Evolutionary conservation across 768 basidiomycete genomes (phyloP).

Genomic region (button mushroom (Agaricus bisporus)): DNA sequence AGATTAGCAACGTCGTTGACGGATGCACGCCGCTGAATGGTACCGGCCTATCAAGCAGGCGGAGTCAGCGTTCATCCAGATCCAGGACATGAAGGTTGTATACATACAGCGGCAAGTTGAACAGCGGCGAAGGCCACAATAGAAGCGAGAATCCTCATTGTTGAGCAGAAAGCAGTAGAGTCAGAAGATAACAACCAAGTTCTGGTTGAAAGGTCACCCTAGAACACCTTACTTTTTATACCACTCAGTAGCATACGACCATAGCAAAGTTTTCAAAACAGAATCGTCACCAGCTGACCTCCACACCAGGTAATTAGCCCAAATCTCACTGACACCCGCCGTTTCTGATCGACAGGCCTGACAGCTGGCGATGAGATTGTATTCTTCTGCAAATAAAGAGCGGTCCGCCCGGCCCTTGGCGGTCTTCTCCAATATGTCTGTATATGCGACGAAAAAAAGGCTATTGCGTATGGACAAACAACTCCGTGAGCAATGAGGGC

Average conservation of each 20-base stretch:
- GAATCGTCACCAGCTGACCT: background rate
- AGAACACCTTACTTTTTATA: constrained; percentile 5
- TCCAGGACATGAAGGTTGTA: background rate
- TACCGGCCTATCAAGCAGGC: background rate
- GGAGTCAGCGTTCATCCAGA: background rate
- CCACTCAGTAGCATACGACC: background rate
- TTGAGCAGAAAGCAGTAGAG: background rate
- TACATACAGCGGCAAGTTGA: constrained; percentile 22
- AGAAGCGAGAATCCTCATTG: constrained; percentile 29
- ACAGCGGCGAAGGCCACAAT: constrained; percentile 25
- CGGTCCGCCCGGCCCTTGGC: constrained; percentile 10
- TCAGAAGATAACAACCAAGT: constrained; percentile 7
- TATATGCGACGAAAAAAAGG: background rate
- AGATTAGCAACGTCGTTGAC: constrained; percentile 29
- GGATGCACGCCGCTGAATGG: constrained; percentile 26
- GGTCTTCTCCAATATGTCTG: background rate
- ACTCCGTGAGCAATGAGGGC: background rate
- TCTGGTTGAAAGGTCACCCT: background rate
- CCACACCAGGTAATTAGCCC: background rate
- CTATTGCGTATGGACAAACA: background rate
- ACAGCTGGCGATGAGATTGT: background rate
- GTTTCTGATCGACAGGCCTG: background rate
- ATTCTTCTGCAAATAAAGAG: background rate
- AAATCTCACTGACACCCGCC: constrained; percentile 3
- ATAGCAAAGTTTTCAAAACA: background rate